Percentiles rank a stretch among this genome's conserved stretches.
Conservation (phyloP, 108 stramenopile species). For the Pseudonitzschia pungens region DNA sequence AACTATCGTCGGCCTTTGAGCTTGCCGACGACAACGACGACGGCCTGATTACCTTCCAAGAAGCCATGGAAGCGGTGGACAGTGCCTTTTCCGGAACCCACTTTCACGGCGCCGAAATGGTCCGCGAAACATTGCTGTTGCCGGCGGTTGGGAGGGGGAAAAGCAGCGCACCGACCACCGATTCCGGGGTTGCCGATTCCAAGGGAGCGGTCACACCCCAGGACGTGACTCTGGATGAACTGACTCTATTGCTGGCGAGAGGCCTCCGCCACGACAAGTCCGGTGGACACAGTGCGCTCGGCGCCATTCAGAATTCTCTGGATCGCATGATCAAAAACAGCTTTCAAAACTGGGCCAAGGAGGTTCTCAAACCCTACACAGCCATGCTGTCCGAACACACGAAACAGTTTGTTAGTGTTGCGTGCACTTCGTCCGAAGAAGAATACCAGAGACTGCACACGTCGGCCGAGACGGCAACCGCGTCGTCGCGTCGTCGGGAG, state of each 20-base stretch:
- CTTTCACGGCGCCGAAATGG: constrained; percentile 88
- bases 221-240: constrained; percentile 81
- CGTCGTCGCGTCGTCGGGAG: background rate
- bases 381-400: constrained; percentile 37
- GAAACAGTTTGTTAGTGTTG: constrained; percentile 43
- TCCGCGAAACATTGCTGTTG: constrained; percentile 77
- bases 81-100: constrained; percentile 87
- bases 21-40: constrained; percentile 87
- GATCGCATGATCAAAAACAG: constrained; percentile 70
- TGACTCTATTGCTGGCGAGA: constrained; percentile 77
- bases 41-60: constrained; percentile 83
- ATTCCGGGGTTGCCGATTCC: constrained; percentile 4
- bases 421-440: constrained; percentile 50
- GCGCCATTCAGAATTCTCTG: constrained; percentile 78
- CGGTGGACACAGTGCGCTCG: constrained; percentile 77
- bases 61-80: constrained; percentile 89
- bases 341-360: constrained; percentile 76
- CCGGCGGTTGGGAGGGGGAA: constrained; percentile 19
- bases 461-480: constrained; percentile 12
- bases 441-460: constrained; percentile 67
- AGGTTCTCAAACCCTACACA: constrained; percentile 41
- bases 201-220: constrained; percentile 37
- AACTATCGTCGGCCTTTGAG: constrained; percentile 81
- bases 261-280: constrained; percentile 75
- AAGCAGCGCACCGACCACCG: background rate